Conservation (phyloP, 139 green algal species). For the Chlamydomonas urium region DNA sequence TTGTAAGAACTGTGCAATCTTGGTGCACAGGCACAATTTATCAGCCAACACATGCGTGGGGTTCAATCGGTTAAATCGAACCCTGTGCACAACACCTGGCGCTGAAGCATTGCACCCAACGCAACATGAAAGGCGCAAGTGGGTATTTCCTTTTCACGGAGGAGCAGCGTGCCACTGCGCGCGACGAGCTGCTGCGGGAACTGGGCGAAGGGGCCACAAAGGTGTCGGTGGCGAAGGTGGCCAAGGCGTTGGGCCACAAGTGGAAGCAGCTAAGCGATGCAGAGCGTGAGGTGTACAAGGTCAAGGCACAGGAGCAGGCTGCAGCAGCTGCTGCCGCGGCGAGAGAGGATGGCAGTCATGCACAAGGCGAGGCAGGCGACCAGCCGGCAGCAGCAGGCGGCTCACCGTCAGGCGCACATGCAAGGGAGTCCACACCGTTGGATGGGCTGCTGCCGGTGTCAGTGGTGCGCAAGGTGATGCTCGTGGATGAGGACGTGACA, state of each 20-base stretch:
- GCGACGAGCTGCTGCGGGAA: slow-evolving; percentile 15
- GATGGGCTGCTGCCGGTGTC: slow-evolving; percentile 35
- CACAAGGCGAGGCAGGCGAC: too few species aligned
- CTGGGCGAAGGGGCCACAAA: slow-evolving; percentile 19
- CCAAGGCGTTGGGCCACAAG: slow-evolving; percentile 53
- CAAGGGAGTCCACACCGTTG: slow-evolving; percentile 4
- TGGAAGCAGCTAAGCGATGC: slow-evolving; percentile 60
- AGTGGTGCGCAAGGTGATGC: slow-evolving; percentile 57
- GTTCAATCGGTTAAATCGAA: too few species aligned
- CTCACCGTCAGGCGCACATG: slow-evolving; percentile 2
- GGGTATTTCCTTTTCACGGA: slow-evolving; percentile 54
- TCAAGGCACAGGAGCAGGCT: neutral
- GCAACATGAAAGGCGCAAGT: slow-evolving; percentile 6
- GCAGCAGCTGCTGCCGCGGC: neutral
- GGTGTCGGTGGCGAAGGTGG: slow-evolving; percentile 40
- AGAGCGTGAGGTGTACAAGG: slow-evolving; percentile 50
- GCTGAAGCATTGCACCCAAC: too few species aligned
- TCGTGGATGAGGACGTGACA: slow-evolving; percentile 47
- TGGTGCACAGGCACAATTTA: too few species aligned
- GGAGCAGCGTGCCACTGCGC: slow-evolving; percentile 27
- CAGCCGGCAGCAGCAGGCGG: too few species aligned
- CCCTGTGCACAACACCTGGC: too few species aligned
- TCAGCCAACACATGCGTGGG: too few species aligned
- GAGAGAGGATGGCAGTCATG: too few species aligned
- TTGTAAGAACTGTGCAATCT: too few species aligned